Conservation (phyloP, 768 basidiomycete genomes). For the Naematelia encephala region DNA sequence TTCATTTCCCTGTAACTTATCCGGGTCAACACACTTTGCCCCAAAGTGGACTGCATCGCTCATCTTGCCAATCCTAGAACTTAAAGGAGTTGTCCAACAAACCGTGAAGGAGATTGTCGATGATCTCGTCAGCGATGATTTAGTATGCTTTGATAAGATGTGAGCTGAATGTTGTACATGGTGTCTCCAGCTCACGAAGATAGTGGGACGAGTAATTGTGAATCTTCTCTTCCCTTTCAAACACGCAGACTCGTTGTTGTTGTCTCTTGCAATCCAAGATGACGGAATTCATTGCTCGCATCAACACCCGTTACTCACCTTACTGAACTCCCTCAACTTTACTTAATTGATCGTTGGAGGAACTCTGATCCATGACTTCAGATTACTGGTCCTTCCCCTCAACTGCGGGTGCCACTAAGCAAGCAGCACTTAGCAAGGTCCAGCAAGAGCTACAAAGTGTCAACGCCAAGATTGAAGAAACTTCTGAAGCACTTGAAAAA, state of each 20-base stretch:
- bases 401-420: slow-evolving; percentile 66
- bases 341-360: background rate
- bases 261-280: too few species aligned
- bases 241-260: too few species aligned
- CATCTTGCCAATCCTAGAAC: background rate
- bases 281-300: too few species aligned
- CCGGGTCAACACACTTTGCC: too few species aligned
- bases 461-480: slow-evolving; percentile 24
- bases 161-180: slow-evolving; percentile 15
- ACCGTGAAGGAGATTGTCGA: slow-evolving; percentile 88
- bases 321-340: background rate
- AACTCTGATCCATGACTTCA: slow-evolving; percentile 44
- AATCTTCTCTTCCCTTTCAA: slow-evolving; percentile 39
- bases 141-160: slow-evolving; percentile 86
- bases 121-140: slow-evolving; percentile 77
- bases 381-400: slow-evolving; percentile 97
- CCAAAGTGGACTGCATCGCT: too few species aligned
- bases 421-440: slow-evolving; percentile 38
- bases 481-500: slow-evolving; percentile 59
- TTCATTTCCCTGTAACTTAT: too few species aligned
- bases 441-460: slow-evolving; percentile 37
- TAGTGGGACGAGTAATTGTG: slow-evolving; percentile 83
- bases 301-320: too few species aligned
- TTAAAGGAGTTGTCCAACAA: slow-evolving; percentile 61
- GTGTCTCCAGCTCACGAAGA: slow-evolving; percentile 1